Conservation (phyloP, 2,329 filamentous ascomycete species). For the Fusarium oxysporum region DNA sequence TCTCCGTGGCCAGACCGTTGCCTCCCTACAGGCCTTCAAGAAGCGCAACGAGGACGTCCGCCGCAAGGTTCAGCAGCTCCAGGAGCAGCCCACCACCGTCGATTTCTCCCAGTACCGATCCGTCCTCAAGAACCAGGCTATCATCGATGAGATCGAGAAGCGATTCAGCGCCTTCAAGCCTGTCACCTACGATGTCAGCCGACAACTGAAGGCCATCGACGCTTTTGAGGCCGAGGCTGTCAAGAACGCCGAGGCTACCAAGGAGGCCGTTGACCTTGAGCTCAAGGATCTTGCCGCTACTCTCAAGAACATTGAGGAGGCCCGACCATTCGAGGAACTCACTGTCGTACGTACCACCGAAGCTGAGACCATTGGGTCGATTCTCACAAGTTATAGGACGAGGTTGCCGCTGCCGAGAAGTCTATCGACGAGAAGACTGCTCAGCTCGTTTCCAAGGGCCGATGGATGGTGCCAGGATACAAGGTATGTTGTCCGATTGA, state of each 20-base stretch:
- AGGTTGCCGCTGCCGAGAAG: constrained; percentile 91
- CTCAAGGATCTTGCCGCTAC: constrained; percentile 94
- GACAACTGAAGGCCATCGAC: constrained; percentile 98
- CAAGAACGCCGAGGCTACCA: constrained; percentile 96
- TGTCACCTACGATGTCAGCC: constrained; percentile 87
- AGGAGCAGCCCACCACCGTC: constrained; percentile 85
- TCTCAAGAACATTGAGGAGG: constrained; percentile 95
- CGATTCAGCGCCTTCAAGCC: constrained; percentile 94
- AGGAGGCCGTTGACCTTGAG: constrained; percentile 95
- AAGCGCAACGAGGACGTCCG: constrained; percentile 99
- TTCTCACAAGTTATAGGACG: constrained; percentile 72
- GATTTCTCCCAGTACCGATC: constrained; percentile 95
- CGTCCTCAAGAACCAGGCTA: constrained; percentile 93
- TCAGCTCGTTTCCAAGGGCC: constrained; percentile 95
- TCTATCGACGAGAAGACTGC: constrained; percentile 98
- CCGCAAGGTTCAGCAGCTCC: constrained; percentile 88
- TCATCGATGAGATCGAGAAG: constrained; percentile 97
- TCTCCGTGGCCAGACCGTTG: constrained; percentile 93
- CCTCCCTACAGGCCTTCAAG: constrained; percentile 96
- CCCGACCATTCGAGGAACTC: constrained; percentile 94
- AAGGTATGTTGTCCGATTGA: constrained; percentile 73
- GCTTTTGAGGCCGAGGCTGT: constrained; percentile 97
- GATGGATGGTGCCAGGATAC: constrained; percentile 98
- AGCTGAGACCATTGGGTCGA: constrained; percentile 19
- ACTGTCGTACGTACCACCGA: constrained; percentile 82